Evolutionary conservation across 2,329 filamentous ascomycete genomes (phyloP).

Genomic region (Beauveria sp.): DNA sequence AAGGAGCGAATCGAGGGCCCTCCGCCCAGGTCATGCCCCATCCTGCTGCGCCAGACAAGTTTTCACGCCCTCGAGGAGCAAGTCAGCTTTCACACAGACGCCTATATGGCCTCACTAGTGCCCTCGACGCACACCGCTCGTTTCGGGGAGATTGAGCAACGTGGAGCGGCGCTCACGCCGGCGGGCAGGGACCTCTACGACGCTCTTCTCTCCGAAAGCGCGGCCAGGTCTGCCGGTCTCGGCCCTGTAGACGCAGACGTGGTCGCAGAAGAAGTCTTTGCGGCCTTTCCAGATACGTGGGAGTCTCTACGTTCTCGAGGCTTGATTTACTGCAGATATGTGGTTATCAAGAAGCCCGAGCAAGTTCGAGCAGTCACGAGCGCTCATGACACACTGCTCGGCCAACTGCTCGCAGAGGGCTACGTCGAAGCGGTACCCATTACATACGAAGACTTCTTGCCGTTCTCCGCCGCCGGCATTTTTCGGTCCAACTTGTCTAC

Average conservation of each 20-base stretch:
- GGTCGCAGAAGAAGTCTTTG: conserved; percentile 24
- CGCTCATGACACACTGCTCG: conserved; percentile 14
- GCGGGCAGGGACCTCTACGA: conserved; percentile 40
- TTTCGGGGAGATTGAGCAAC: conserved; percentile 48
- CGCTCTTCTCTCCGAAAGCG: conserved; percentile 23
- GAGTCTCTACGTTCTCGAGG: conserved; percentile 25
- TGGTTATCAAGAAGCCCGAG: not conserved
- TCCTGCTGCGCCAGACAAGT: conserved; percentile 46
- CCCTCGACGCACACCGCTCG: conserved; percentile 38
- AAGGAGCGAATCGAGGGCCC: conserved; percentile 47
- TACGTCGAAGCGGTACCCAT: conserved; percentile 33
- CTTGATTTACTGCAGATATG: conserved; percentile 34
- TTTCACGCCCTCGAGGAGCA: conserved; percentile 43
- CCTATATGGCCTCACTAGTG: conserved; percentile 14
- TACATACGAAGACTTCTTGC: conserved; percentile 48
- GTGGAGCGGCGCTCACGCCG: conserved; percentile 41
- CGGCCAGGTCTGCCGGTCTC: not conserved
- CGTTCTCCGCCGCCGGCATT: conserved; percentile 44
- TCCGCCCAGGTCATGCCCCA: conserved; percentile 33
- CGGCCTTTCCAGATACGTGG: conserved; percentile 34
- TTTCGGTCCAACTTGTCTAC: conserved; percentile 35
- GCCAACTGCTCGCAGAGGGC: conserved; percentile 24
- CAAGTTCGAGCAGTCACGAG: not conserved
- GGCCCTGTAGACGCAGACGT: conserved; percentile 15
- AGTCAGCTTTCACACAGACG: conserved; percentile 29